Conservation (phyloP, 176 grass and related monocot genomes). For the Oryza australiensis region DNA sequence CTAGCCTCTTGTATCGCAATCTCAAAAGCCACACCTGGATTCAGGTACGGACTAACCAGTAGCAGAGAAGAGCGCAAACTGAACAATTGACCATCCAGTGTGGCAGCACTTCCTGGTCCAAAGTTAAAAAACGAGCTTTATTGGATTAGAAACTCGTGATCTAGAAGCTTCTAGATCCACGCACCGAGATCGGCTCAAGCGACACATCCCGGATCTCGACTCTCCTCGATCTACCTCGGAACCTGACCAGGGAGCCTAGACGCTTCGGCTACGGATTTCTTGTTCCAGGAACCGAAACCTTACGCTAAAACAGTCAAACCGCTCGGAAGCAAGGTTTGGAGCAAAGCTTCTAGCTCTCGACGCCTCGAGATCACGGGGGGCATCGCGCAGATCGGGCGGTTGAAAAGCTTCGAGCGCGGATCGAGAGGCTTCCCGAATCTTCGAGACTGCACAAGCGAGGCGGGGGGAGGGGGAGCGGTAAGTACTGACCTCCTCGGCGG, state of each 20-base stretch:
- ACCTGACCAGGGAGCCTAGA: neutral
- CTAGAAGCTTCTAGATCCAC: slow-evolving; percentile 10
- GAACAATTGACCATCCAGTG: slow-evolving; percentile 7
- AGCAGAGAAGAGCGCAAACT: neutral
- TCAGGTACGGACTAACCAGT: neutral
- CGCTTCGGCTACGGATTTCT: neutral
- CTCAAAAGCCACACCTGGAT: neutral
- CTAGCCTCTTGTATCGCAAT: neutral
- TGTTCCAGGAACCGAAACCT: neutral
- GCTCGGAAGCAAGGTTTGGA: neutral
- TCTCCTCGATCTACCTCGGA: slow-evolving; percentile 13
- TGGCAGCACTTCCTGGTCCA: neutral
- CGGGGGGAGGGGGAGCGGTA: neutral
- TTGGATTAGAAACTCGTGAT: neutral
- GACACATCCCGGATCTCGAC: neutral
- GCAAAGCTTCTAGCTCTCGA: slow-evolving; percentile 1
- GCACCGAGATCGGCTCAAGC: neutral
- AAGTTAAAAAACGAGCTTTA: neutral
- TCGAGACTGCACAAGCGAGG: neutral
- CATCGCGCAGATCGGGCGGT: slow-evolving; percentile 1
- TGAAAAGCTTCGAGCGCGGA: neutral
- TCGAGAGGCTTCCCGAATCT: slow-evolving; percentile 19
- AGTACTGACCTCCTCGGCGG: slow-evolving; percentile 81
- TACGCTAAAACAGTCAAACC: neutral
- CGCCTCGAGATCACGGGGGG: slow-evolving; percentile 20